phyloP scores from a whole-genome alignment of 1,139 yeast species.

The Hyphopichia wangnamkhiaoensis region DNA sequence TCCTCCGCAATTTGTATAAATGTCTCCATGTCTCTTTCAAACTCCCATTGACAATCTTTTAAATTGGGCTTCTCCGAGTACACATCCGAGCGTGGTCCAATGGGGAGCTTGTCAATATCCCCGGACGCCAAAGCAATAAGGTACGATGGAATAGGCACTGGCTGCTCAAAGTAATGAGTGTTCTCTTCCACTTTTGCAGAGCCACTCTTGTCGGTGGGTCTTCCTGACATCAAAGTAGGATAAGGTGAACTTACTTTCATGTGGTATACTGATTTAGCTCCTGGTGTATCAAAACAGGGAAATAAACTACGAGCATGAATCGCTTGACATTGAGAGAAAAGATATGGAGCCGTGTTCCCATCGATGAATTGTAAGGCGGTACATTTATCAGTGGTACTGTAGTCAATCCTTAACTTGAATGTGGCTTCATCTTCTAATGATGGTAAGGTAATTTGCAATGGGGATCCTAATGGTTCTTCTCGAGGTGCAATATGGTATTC shows the following conservation, averaged over 20 bases:
- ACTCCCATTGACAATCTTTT: constrained; percentile 73
- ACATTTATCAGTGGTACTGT: constrained; percentile 69
- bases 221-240: constrained; percentile 74
- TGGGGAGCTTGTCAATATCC: constrained; percentile 62
- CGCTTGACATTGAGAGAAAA: constrained; percentile 90
- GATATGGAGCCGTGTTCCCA: constrained; percentile 69
- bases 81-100: constrained; percentile 87
- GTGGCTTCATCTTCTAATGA: constrained; percentile 15
- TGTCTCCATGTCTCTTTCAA: constrained; percentile 73
- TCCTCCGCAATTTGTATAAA: constrained; percentile 81
- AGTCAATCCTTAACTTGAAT: constrained; percentile 46
- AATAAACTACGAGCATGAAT: constrained; percentile 86
- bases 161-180: constrained; percentile 59
- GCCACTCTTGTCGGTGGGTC: constrained; percentile 25
- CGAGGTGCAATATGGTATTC: constrained; percentile 41
- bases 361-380: constrained; percentile 94
- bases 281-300: constrained; percentile 92
- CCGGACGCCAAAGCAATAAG: constrained; percentile 87
- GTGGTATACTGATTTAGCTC: constrained; percentile 67
- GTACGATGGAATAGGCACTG: constrained; percentile 84
- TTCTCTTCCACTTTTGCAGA: constrained; percentile 12
- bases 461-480: constrained; percentile 67
- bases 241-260: constrained; percentile 64
- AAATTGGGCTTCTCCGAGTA: constrained; percentile 76
- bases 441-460: constrained; percentile 42